Evolutionary conservation across 768 basidiomycete genomes (phyloP), one percentile per base, ranked within the genome.

Genomic region (Plicaturopsis crispa): DNA sequence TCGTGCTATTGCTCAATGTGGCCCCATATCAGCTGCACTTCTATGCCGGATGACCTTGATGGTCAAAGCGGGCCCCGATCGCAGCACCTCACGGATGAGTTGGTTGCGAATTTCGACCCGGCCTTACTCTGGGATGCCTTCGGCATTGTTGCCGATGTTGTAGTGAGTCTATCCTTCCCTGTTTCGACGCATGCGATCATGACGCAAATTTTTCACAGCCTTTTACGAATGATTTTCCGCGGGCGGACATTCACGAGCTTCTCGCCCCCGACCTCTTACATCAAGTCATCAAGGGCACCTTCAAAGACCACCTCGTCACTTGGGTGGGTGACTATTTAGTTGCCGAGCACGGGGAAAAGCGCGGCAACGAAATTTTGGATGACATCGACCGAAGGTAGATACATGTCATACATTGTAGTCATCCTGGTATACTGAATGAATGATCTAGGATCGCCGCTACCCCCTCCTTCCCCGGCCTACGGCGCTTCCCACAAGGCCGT

Each of bases 291-390:
- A 62, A 61, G 44, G 60, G 59, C 1, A 49, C 52, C 2, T 64
- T 64, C 49, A 66, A 64, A 40, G 63, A 64, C 31, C 63, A 66
- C 35, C 43, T 66, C 5, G 57, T 66, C 2, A 39, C 38, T 2
- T 64, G 62, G 63, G 49, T 64, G 0, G 43, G 32, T 1, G 30
- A 49, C 18, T 64, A 60, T 38, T 36, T 65, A 1, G 28, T 40
- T 11, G 8, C 36, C 4, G 38, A 23, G 7, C 46, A 60, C 24
- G 42, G 42, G 1, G 33, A 46, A 35, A 11, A n/a, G 1, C 11
- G 24, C 2, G 58, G 53, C 6, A 33, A 44, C 2, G 22, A 39
- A 28, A 56, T 62, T 16, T 35, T 64, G 18, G 46, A 38, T 13
- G 61, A 64, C 17, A 62, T 62, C 31, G 59, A 62, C 22, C 45